Base-by-base conservation (phyloP, 139 green algal species). In the Picochlorum costavermella region DNA sequence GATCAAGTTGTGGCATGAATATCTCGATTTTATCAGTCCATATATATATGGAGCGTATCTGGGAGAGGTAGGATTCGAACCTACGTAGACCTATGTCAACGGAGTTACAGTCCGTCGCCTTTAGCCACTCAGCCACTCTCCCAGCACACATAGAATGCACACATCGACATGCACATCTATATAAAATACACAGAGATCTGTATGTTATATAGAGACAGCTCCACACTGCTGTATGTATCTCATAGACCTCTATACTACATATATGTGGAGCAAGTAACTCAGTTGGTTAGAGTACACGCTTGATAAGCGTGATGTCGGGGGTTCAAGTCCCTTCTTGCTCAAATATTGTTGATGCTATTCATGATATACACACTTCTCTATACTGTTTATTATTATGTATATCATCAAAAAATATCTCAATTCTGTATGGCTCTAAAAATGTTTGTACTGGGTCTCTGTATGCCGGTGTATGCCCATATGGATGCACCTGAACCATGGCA, bases 1-100 rank as follows among this genome's bases (percentile, higher is more conserved):
- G 61, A 30, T 74, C 67, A 58, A 74, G 69, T 77, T 74, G 64
- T 61, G 67, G 60, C 68, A 68, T 77, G 64, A 37, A 53, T n/a
- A 53, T 51, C 13, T 65, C 62, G 63, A 43, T 37, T 50, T 60
- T 49, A 60, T 57, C 55, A 77, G 67, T 37, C 31, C 4, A 37
- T 37, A 37, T 37, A 6, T 61, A 78, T 78, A 69, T 60, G 59
- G 70, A 78, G 63, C 60, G 70, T 50, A 2, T 46, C 67, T 75
- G 75, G 71, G 70, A 81, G 68, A 81, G 70, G 74, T 53, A 81
- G 71, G 75, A 82, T 82, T 82, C 75, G 75, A 79, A 82, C 75
- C 71, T 82, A 69, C 75, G 71, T 75, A 80, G 63, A 77, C 74
- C 33, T 11, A 60, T 70, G 72, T 82, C 68, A 74, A 79, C 64